Base-by-base conservation (phyloP, 371 early-diverging fungal species). In the Rhizopus delemar region DNA sequence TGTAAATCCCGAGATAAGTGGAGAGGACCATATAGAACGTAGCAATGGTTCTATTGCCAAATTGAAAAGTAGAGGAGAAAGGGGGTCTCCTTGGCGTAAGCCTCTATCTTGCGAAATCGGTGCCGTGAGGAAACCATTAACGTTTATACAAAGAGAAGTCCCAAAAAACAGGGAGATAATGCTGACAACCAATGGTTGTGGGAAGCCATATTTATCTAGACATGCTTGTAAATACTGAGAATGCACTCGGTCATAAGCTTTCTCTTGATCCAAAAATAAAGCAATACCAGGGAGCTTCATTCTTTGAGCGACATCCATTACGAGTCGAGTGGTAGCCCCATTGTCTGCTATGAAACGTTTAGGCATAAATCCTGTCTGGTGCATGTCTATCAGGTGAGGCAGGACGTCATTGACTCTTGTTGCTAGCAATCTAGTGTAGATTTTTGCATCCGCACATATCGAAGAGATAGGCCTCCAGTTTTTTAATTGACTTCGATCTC, bases 31-130 rank as follows among this genome's bases (percentile, higher is more conserved):
- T 22, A 41, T 15, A 8, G 53, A 38, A 2, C 43, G 53, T 0
- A 69, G 39, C 4, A 65, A 53, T 3, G 62, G 69, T 38, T 55
- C 62, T 31, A 62, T 51, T 43, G 62, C 62, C 12, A 62, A 13
- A 46, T 56, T 62, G 51, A 62, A 62, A 4, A 62, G 38, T 8
- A 62, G 45, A 1, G 56, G 62, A 2, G 52, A 62, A 0, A 62
- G 43, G 3, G 62, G 62, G 28, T 56, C 56, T 2, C 56, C 52
- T 34, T 62, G 62, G 7, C 62, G 31, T 4, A 62, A 45, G 28
- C 62, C 62, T 16, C 51, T 28, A 11, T 11, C 11, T 22, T 62
- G 62, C 8, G n/a, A 3, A 8, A 51, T 13, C 6, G 51, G 5
- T 5, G 13, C 15, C 3, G 51, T 8, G 38, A 38, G 38, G 12